Conservation (phyloP, 2,329 filamentous ascomycete species). For the Trematosphaeria pertusa region DNA sequence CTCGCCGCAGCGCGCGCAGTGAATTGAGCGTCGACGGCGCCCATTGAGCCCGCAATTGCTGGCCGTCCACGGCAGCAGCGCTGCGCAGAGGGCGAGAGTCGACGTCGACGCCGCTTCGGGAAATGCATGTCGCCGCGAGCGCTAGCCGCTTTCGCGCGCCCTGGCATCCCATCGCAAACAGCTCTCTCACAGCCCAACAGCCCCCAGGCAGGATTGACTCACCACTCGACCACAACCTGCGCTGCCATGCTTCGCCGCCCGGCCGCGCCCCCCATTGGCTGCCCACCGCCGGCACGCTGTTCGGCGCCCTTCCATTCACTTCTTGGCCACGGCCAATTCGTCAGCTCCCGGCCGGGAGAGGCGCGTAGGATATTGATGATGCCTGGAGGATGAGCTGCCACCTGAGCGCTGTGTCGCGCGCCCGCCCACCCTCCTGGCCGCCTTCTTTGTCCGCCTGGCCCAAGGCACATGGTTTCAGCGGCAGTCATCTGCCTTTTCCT, state of each 20-base stretch:
- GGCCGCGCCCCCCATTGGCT: constrained; percentile 32
- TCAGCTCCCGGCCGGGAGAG: constrained; percentile 39
- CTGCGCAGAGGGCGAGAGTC: too few relatives aligned
- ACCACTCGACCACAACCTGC: constrained; percentile 20
- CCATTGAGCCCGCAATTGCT: constrained; percentile 6
- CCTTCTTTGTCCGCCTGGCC: constrained; percentile 36
- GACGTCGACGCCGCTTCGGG: neutral
- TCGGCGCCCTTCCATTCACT: constrained; percentile 41
- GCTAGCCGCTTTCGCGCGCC: too few relatives aligned
- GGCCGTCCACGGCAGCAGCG: neutral
- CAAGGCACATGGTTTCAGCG: constrained; percentile 25
- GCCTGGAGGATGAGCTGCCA: constrained; percentile 27
- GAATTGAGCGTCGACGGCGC: constrained; percentile 16
- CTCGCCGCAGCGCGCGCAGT: constrained; percentile 12
- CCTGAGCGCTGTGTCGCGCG: constrained; percentile 18
- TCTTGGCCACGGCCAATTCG: constrained; percentile 39
- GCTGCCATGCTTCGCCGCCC: constrained; percentile 22
- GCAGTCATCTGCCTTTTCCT: constrained; percentile 32
- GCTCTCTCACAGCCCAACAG: neutral
- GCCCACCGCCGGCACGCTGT: constrained; percentile 20
- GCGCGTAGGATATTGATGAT: constrained; percentile 27
- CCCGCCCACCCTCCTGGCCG: constrained; percentile 26
- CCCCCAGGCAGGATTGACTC: constrained; percentile 22
- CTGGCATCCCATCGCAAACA: neutral
- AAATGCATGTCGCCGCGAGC: too few relatives aligned